phyloP scores from a whole-genome alignment of 2,329 filamentous ascomycete genomes.

The Botryotinia convoluta region DNA sequence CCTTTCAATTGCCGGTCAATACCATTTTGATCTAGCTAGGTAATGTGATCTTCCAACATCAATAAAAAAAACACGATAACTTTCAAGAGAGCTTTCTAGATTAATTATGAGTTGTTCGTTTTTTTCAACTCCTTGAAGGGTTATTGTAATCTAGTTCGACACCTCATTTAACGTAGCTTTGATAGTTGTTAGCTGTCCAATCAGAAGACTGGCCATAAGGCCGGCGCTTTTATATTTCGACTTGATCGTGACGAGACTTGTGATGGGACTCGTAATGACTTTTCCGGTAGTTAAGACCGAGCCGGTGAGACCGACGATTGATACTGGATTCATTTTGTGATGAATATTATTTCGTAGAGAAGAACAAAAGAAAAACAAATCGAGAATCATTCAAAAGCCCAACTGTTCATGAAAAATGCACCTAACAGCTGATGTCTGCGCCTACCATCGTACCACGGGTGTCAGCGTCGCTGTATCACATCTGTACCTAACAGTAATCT shows the following conservation, averaged over 20 bases:
- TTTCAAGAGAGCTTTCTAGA: not conserved
- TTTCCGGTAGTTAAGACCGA: not conserved
- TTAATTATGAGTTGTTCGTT: conserved; percentile 5
- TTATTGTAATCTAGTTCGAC: not conserved
- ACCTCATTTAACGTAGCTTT: conserved; percentile 2
- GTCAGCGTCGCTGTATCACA: not conserved
- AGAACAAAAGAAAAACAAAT: not conserved
- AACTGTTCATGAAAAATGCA: not conserved
- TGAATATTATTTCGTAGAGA: not conserved
- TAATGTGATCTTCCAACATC: not conserved
- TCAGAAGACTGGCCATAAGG: not conserved
- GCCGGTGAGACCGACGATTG: not conserved
- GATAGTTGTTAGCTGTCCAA: not conserved
- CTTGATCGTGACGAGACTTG: not conserved
- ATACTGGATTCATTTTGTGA: not conserved
- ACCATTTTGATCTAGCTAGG: not conserved
- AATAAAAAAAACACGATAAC: not conserved
- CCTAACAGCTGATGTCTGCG: not conserved
- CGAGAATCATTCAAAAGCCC: not conserved
- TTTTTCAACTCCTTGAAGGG: not conserved
- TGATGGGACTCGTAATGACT: not conserved
- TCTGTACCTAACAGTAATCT: not conserved
- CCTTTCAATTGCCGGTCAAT: not conserved
- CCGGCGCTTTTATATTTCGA: not conserved
- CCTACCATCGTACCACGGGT: not conserved